These are phyloP conservation scores for Dicorynia guianensis DNA, from an alignment of 306 rosid genomes.

Conservation along the genomic window DNA sequence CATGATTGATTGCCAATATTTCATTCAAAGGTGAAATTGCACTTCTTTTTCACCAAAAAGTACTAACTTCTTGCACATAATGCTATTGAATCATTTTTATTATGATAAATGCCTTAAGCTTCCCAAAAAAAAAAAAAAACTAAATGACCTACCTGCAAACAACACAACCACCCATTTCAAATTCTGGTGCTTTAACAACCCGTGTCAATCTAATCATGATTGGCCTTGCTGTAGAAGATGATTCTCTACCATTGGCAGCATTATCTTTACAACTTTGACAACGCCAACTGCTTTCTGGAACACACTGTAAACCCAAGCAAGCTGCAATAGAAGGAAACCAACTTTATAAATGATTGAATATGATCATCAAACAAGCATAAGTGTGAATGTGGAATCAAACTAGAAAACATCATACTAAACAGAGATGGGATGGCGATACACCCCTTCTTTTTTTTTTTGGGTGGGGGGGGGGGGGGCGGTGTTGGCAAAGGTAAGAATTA, in stretches of 20 bases:
- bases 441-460: too few relatives aligned
- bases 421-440: too few relatives aligned
- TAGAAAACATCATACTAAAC: not conserved
- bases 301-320: conserved; percentile 73
- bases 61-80: conserved; percentile 11
- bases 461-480: too few relatives aligned
- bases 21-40: conserved; percentile 14
- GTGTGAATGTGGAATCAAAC: not conserved
- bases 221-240: conserved; percentile 62
- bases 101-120: conserved; percentile 4
- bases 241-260: conserved; percentile 63
- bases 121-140: conserved; percentile 30
- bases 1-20: conserved; percentile 32
- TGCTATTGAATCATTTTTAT: conserved; percentile 7
- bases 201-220: conserved; percentile 86
- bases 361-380: not conserved
- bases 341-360: not conserved
- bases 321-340: conserved; percentile 58
- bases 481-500: too few relatives aligned
- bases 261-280: conserved; percentile 85
- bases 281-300: conserved; percentile 82
- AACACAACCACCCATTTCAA: conserved; percentile 95
- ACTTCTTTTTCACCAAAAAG: not conserved
- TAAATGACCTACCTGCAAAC: conserved; percentile 81
- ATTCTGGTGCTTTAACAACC: conserved; percentile 83